Base-by-base conservation (phyloP, 2,329 filamentous ascomycete species). In the Xylariaceae sp. region DNA sequence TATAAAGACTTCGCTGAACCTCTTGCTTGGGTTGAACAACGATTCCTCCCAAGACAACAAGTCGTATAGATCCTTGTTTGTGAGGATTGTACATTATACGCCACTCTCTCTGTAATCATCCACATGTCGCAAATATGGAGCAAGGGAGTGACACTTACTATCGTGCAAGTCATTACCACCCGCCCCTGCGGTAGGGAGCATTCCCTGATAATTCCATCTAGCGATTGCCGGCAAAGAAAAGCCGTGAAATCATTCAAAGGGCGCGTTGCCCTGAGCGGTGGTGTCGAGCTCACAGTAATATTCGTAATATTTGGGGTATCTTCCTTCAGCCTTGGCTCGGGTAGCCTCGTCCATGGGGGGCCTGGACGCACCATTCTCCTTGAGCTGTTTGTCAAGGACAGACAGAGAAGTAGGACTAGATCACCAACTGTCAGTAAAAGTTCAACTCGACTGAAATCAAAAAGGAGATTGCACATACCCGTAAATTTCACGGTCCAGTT, bases 401-500 rank as follows among this genome's bases (percentile, higher is more conserved):
- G 77, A 75, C 35, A 82, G 70, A 0, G 80, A 82, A 1, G 73
- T 60, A 18, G 81, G 80, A 7, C 80, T 83, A 57, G 44, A 30
- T 10, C 45, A 8, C 9, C n/a, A 2, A 8, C 11, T 11, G 17
- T 66, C 51, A 64, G 55, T 23, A 60, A 53, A 34, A 34, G 34
- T 30, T 30, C 23, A 30, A 30, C 23, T 67, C 54, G 64, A 59
- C 30, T 48, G 18, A 51, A 6, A 47, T 17, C 49, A 37, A 8
- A 39, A 44, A 48, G 37, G 18, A 48, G 37, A 17, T 51, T 66
- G 64, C 47, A 71, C 84, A 74, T 77, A 87, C 86, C 94, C 94
- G 72, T 95, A 94, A 61, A 97, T 84, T 73, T 96, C 89, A 49
- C 87, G 84, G 71, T 99, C 93, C 42, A 97, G 78, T 60, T 82